phyloP scores from a whole-genome alignment of 768 basidiomycete genomes.

The Boletus subparvulus region DNA sequence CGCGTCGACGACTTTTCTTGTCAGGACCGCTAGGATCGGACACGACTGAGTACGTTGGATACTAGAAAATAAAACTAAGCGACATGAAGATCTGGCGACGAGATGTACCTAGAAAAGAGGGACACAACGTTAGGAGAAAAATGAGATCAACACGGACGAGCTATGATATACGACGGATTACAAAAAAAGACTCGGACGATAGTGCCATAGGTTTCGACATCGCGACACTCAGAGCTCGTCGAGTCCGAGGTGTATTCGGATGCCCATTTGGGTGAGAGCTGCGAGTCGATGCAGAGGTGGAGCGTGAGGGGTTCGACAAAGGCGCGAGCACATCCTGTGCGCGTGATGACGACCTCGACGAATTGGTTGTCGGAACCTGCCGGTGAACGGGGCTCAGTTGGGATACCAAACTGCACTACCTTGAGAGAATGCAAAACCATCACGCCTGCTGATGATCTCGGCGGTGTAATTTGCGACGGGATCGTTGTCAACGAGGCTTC shows the following conservation, averaged over 20 bases:
- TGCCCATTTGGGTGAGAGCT: not conserved
- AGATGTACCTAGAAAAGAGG: no score
- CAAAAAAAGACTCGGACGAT: no score
- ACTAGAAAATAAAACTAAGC: no score
- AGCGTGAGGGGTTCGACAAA: not conserved
- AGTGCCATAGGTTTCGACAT: no score
- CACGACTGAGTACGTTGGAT: no score
- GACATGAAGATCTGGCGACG: no score
- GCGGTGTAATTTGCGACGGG: conserved; percentile 2
- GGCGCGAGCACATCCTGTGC: not conserved
- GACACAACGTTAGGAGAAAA: no score
- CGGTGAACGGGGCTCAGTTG: no score
- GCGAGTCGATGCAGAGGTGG: not conserved
- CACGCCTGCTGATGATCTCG: not conserved
- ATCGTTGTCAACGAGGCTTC: not conserved
- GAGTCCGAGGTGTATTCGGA: not conserved
- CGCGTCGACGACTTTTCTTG: no score
- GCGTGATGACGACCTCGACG: not conserved
- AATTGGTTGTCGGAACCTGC: not conserved
- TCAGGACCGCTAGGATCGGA: no score
- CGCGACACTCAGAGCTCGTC: not conserved
- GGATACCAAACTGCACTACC: not conserved
- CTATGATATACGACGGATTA: no score
- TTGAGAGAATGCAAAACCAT: not conserved
- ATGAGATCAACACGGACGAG: no score